Conservation (phyloP, 805 yeast species). For the Metschnikowia picachoensis region DNA sequence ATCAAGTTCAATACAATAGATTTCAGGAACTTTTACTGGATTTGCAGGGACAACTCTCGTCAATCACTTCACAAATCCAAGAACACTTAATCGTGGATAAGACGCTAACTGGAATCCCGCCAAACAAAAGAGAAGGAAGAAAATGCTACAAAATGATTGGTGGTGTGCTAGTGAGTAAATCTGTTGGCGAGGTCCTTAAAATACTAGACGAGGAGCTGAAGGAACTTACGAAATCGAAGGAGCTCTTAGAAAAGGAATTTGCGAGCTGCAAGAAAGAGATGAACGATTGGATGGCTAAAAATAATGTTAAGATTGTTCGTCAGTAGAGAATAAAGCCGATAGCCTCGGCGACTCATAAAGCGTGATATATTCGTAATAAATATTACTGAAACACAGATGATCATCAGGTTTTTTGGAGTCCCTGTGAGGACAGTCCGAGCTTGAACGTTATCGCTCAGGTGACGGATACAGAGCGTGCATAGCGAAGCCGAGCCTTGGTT, state of each 20-base stretch:
- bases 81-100: constrained; percentile 42
- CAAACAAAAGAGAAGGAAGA: constrained; percentile 45
- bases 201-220: constrained; percentile 50
- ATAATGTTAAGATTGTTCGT: constrained; percentile 40
- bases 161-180: constrained; percentile 81
- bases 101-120: constrained; percentile 34
- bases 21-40: constrained; percentile 38
- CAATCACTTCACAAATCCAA: constrained; percentile 33
- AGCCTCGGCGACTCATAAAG: too few relatives aligned
- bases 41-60: constrained; percentile 35
- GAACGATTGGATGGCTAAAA: constrained; percentile 39
- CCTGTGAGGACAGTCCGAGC: too few relatives aligned
- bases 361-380: background rate
- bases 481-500: constrained; percentile 34
- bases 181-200: constrained; percentile 71
- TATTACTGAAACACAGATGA: background rate
- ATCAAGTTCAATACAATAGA: constrained; percentile 40
- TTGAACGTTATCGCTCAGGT: constrained; percentile 2
- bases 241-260: constrained; percentile 25
- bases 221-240: constrained; percentile 19
- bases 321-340: constrained; percentile 8
- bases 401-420: too few relatives aligned
- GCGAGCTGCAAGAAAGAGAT: constrained; percentile 27
- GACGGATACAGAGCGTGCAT: constrained; percentile 30
- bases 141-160: constrained; percentile 92